Evolutionary conservation across 1,284 basidiomycete species (phyloP).

Genomic region (Austropuccinia psidii): DNA sequence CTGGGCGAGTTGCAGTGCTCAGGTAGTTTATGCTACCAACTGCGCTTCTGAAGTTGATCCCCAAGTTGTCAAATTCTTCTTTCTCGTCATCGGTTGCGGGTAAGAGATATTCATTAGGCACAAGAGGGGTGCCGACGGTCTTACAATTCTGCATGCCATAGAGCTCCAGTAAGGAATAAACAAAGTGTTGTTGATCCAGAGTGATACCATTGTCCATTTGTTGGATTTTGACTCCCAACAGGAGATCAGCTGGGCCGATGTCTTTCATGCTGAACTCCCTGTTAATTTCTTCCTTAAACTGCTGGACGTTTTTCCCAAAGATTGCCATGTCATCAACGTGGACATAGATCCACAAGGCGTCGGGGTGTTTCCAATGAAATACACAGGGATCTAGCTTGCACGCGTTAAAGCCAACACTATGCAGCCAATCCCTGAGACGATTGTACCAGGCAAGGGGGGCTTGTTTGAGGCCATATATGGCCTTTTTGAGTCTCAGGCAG

Average conservation of each 20-base stretch:
- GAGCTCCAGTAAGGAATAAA: neutral
- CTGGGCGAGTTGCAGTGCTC: neutral
- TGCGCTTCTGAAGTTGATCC: neutral
- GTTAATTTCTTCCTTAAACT: neutral
- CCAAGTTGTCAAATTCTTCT: neutral
- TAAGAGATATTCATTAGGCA: neutral
- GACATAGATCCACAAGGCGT: neutral
- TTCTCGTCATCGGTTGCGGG: neutral
- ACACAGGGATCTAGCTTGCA: neutral
- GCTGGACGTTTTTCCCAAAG: neutral
- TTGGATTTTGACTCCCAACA: neutral
- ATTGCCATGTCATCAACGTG: neutral
- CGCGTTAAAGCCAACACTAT: neutral
- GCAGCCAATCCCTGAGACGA: neutral
- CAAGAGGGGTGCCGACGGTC: neutral
- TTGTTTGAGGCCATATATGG: neutral
- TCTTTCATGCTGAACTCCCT: neutral
- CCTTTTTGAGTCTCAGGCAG: neutral
- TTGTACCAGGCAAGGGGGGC: neutral
- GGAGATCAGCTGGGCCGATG: neutral
- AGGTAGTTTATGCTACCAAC: constrained; percentile 1
- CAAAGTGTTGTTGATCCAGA: neutral
- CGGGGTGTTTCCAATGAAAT: neutral
- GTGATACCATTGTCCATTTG: neutral
- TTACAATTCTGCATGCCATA: neutral